Base-by-base conservation (phyloP, 2,329 filamentous ascomycete species). In the Xylariales sp. region DNA sequence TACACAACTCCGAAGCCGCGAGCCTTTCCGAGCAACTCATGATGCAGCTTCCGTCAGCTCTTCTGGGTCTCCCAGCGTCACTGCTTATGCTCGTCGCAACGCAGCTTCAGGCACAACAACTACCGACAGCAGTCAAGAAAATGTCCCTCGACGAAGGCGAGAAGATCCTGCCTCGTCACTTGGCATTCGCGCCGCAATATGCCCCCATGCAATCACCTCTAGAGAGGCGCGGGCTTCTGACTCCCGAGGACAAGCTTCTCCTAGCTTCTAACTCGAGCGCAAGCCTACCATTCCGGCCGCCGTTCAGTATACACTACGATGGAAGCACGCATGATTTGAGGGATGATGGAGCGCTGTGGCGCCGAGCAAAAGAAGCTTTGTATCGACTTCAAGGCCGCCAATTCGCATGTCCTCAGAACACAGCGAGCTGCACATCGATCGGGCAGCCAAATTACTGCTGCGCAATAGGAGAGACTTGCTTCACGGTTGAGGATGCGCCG, bases 401-500 rank as follows among this genome's bases (percentile, higher is more conserved):
- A 18, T 84, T 81, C 60, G 56, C 69, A 31, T 91, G 87, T 54
- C 86, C 86, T 0, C 60, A 64, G 1, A 82, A 77, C 18, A 89
- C 84, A 41, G 70, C 65, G 27, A 74, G 71, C 56, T 93, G 87
- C 61, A 69, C 71, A 12, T 64, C 64, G 14, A 82, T 88, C 51
- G 77, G 75, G 6, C 74, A 76, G 33, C 76, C 84, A 1, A 76
- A 88, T 60, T 84, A 82, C 60, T 93, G 87, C 66, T 93, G 87
- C 59, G 66, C 72, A 16, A 68, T 69, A n/a, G 74, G 70, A 12
- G 80, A 84, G 50, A 76, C 71, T 6, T 93, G 87, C 57, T 79
- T 84, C 34, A 61, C 65, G 18, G 78, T 88, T 4, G 59, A 71
- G 22, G 78, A 86, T 58, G 74, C 75, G 5, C 75, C 74, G 5